These are phyloP conservation scores for Aethionema arabicum DNA, from an alignment of 345 rosid species.

Conservation along the genomic window DNA sequence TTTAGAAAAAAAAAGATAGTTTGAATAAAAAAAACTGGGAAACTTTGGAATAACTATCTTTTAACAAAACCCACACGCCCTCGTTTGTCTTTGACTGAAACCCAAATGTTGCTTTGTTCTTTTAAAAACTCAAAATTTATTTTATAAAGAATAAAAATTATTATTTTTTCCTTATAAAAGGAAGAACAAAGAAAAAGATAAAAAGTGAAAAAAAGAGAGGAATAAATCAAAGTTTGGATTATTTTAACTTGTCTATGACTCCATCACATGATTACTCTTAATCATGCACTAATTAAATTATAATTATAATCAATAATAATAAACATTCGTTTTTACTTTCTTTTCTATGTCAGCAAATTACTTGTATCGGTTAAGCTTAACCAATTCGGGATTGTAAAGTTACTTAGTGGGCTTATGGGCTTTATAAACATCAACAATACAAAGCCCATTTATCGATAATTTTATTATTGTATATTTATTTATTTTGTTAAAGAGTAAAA, in stretches of 20 bases:
- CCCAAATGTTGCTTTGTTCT: constrained; percentile 39
- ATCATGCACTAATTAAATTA: no score
- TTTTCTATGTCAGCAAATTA: no score
- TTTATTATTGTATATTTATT: background rate
- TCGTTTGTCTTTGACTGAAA: constrained; percentile 37
- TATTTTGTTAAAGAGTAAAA: background rate
- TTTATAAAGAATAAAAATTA: background rate
- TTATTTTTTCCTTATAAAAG: constrained; percentile 15
- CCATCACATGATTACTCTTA: no score
- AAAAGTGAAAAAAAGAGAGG: constrained; percentile 31
- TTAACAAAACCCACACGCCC: constrained; percentile 35
- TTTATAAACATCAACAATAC: no score
- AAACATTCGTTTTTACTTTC: no score
- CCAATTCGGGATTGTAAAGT: no score
- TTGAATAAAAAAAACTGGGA: constrained; percentile 29
- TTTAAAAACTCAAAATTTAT: constrained; percentile 31
- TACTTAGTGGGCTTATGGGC: no score
- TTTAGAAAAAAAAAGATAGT: constrained; percentile 13
- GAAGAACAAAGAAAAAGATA: constrained; percentile 35
- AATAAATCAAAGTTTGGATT: constrained; percentile 33
- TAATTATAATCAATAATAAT: no score
- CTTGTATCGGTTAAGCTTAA: no score
- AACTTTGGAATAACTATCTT: constrained; percentile 34
- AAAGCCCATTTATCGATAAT: no score
- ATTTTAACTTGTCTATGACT: no score